These are phyloP conservation scores for Nigrospora sphaerica DNA, from an alignment of 2,329 filamentous ascomycete species.

Conservation along the genomic window DNA sequence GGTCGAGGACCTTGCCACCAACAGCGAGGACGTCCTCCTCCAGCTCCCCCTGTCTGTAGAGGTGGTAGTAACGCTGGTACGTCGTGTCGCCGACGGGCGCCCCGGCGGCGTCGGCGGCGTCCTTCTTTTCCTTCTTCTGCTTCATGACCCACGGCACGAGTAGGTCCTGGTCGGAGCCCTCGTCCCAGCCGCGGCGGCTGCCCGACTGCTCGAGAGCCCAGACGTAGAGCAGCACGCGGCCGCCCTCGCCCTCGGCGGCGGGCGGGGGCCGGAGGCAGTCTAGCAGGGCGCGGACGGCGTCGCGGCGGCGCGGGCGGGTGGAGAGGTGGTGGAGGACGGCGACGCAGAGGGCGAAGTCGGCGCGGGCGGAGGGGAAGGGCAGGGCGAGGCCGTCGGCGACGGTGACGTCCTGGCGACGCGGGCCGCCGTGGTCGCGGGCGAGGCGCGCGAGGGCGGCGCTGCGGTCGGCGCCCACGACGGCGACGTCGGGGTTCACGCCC, in stretches of 20 bases:
- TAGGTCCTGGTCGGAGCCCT: slow-evolving; percentile 77
- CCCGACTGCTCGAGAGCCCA: slow-evolving; percentile 91
- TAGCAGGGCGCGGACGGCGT: slow-evolving; percentile 66
- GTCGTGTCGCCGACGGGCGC: slow-evolving; percentile 35
- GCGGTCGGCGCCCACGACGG: slow-evolving; percentile 80
- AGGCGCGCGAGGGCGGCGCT: slow-evolving; percentile 51
- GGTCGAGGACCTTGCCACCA: slow-evolving; percentile 68
- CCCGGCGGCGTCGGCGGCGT: slow-evolving; percentile 13
- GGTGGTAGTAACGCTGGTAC: slow-evolving; percentile 89
- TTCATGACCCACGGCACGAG: slow-evolving; percentile 91
- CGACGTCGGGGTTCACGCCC: slow-evolving; percentile 66
- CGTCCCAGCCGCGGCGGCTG: slow-evolving; percentile 84
- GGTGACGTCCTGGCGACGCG: slow-evolving; percentile 54
- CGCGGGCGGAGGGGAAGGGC: slow-evolving; percentile 56
- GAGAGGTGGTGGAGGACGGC: slow-evolving; percentile 93
- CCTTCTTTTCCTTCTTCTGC: slow-evolving; percentile 18
- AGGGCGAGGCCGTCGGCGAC: slow-evolving; percentile 80
- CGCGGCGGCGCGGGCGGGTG: slow-evolving; percentile 63
- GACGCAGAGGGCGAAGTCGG: slow-evolving; percentile 87
- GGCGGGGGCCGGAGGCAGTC: slow-evolving; percentile 44
- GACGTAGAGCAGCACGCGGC: slow-evolving; percentile 76
- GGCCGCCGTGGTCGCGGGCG: slow-evolving; percentile 28
- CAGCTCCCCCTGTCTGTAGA: slow-evolving; percentile 81
- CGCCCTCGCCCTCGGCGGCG: slow-evolving; percentile 20
- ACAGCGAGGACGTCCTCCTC: slow-evolving; percentile 70